Evolutionary conservation across 2,329 filamentous ascomycete species (phyloP).

Genomic region (Chrysosporium keratinophilum): DNA sequence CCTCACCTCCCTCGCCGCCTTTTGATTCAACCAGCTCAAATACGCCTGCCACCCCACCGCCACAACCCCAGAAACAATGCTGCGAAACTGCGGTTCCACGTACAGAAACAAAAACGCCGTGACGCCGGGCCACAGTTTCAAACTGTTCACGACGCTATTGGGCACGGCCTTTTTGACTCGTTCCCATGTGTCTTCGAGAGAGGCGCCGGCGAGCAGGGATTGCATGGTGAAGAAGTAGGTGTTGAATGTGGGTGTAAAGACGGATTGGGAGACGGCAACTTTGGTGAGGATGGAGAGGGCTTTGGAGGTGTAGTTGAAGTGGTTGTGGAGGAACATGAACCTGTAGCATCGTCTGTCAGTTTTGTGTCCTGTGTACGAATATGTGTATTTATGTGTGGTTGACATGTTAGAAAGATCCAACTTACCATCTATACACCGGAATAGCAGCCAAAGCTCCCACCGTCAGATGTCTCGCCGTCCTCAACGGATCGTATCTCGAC

Average conservation of each 20-base stretch:
- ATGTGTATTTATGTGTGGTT: background rate
- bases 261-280: constrained; percentile 65
- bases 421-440: constrained; percentile 72
- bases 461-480: constrained; percentile 60
- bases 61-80: constrained; percentile 66
- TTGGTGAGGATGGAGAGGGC: constrained; percentile 62
- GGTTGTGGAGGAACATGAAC: constrained; percentile 67
- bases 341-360: constrained; percentile 31
- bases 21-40: constrained; percentile 66
- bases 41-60: constrained; percentile 92
- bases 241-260: constrained; percentile 77
- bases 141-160: constrained; percentile 62
- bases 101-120: constrained; percentile 83
- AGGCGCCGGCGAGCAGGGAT: constrained; percentile 61
- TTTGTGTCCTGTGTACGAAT: no score
- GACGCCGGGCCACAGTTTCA: constrained; percentile 80
- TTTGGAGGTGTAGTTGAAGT: constrained; percentile 76
- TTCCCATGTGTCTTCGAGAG: constrained; percentile 53
- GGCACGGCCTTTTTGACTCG: constrained; percentile 68
- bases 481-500: constrained; percentile 53
- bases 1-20: constrained; percentile 52
- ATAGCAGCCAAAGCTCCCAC: constrained; percentile 67
- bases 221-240: constrained; percentile 75
- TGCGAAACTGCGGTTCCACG: constrained; percentile 65
- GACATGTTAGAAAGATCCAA: constrained; percentile 1